Evolutionary conservation across 192 early-diverging fungal genomes (phyloP).

Genomic region (Globomyces pollinis-pini): DNA sequence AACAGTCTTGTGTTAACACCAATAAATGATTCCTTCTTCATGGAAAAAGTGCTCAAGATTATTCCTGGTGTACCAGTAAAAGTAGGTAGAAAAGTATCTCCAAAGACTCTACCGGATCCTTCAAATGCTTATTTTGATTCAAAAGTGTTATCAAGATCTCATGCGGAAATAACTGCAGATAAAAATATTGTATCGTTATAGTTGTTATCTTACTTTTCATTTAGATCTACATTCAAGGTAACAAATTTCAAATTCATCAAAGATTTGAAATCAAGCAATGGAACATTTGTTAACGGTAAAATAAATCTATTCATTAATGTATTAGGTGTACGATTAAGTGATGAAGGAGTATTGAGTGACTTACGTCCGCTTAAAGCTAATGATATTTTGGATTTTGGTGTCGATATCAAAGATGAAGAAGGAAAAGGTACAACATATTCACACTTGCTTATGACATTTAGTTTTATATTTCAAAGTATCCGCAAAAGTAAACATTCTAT

Average conservation of each 20-base stretch:
- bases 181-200: slow-evolving; percentile 46
- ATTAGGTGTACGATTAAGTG: slow-evolving; percentile 54
- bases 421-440: slow-evolving; percentile 35
- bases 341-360: slow-evolving; percentile 53
- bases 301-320: not conserved
- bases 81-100: slow-evolving; percentile 63
- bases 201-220: too few relatives aligned
- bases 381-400: slow-evolving; percentile 68
- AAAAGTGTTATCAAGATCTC: slow-evolving; percentile 68
- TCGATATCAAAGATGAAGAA: slow-evolving; percentile 71
- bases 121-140: slow-evolving; percentile 76
- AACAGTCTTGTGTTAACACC: slow-evolving; percentile 1
- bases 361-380: slow-evolving; percentile 50
- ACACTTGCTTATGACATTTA: not conserved
- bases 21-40: slow-evolving; percentile 7
- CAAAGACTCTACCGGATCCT: slow-evolving; percentile 51
- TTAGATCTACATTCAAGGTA: too few relatives aligned
- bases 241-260: slow-evolving; percentile 67
- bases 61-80: slow-evolving; percentile 36
- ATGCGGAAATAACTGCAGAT: slow-evolving; percentile 67
- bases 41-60: slow-evolving; percentile 2
- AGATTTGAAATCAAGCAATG: slow-evolving; percentile 72
- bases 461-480: slow-evolving; percentile 42
- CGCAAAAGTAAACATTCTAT: slow-evolving; percentile 18
- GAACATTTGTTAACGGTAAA: slow-evolving; percentile 73